phyloP scores from a whole-genome alignment of 2,329 filamentous ascomycete genomes.

The Scedosporium minutisporum region DNA sequence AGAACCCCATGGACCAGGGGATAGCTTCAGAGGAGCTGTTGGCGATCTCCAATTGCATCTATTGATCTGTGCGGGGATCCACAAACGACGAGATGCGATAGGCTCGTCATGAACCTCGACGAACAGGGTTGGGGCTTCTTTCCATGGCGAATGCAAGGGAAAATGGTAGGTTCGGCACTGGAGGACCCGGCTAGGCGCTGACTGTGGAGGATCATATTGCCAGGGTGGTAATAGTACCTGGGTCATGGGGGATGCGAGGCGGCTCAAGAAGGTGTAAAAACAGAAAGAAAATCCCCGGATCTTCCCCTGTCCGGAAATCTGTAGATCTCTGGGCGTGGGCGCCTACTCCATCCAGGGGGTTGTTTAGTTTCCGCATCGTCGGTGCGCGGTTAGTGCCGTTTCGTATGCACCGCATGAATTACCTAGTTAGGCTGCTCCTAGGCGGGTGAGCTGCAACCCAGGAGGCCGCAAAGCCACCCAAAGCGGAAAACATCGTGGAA shows the following conservation, averaged over 20 bases:
- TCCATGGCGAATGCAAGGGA: background rate
- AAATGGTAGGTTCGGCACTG: background rate
- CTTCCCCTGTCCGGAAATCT: background rate
- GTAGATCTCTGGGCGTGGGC: background rate
- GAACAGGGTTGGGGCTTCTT: background rate
- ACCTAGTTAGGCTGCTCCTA: background rate
- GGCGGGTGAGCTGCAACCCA: background rate
- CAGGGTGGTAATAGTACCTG: background rate
- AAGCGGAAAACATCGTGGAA: background rate
- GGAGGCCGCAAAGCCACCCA: background rate
- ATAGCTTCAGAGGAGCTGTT: background rate
- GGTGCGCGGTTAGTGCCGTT: background rate
- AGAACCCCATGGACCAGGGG: background rate
- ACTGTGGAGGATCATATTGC: background rate
- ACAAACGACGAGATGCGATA: background rate
- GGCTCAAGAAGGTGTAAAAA: background rate
- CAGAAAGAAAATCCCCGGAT: background rate
- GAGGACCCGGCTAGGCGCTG: background rate
- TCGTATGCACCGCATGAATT: background rate
- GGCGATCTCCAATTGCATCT: background rate
- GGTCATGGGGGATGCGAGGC: background rate
- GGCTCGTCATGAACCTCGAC: background rate
- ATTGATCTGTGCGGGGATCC: background rate
- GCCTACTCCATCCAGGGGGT: background rate
- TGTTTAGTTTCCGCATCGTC: background rate